Evolutionary conservation across 345 rosid genomes (phyloP).

Genomic region (Ailanthus altissimus): DNA sequence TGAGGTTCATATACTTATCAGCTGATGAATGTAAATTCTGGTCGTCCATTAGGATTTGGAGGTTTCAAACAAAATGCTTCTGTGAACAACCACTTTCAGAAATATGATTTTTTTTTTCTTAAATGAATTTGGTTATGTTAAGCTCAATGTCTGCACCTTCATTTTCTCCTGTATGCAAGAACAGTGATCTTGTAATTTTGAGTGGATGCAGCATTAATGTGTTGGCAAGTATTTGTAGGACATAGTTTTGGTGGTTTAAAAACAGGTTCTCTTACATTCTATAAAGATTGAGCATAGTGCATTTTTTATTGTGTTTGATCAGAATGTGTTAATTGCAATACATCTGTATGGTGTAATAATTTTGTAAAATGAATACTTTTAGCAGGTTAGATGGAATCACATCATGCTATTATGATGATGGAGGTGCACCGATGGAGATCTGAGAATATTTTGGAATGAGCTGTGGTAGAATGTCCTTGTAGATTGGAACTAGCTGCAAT

Average conservation of each 20-base stretch:
- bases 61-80: background rate
- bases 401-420: slow-evolving; percentile 4
- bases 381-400: slow-evolving; percentile 32
- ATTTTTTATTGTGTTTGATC: background rate
- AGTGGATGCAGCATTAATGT: background rate
- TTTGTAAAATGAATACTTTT: background rate
- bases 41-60: background rate
- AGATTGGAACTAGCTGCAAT: slow-evolving; percentile 21
- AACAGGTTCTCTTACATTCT: background rate
- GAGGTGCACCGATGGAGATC: background rate
- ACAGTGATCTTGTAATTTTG: background rate
- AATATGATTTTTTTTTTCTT: background rate
- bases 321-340: background rate
- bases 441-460: slow-evolving; percentile 15
- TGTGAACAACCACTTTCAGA: background rate
- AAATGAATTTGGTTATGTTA: background rate
- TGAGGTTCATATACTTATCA: background rate
- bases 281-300: background rate
- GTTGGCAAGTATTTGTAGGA: background rate
- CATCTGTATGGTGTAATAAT: background rate
- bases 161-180: background rate
- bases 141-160: background rate
- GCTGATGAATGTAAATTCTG: background rate
- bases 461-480: slow-evolving; percentile 8
- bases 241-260: background rate